Base-by-base conservation (phyloP, 2,329 filamentous ascomycete genomes). In the Aureobasidium subglaciale region DNA sequence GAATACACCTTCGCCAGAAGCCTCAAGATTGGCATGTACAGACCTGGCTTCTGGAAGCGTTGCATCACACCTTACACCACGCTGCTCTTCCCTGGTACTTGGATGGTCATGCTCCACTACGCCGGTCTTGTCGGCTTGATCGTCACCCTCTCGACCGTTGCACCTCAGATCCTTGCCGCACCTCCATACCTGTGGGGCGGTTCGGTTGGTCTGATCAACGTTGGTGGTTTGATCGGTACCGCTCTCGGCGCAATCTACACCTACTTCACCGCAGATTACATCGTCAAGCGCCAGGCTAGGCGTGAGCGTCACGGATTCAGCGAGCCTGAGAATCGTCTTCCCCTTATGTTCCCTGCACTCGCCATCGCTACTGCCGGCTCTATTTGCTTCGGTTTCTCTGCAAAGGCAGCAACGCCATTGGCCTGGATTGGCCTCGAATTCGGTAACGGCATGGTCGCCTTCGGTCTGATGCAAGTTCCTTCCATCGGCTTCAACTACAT, bases 401-500 rank as follows among this genome's bases (percentile, higher is more conserved):
- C 68, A 0, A 65, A 69, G n/a, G 67, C 71, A 49, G 68, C 69
- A 0, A 65, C 65, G 8, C 56, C 63, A 1, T 64, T 62, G 5
- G 67, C 63, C 1, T 75, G 72, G 72, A 68, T 70, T 1, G 71
- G 72, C 0, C 61, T 75, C 6, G 62, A 69, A 22, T 64, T 74
- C 25, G 71, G 71, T 0, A 53, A 68, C 6, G 71, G 70, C 8
- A 72, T 74, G 67, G 61, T 73, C n/a, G 61, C 69, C 6, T 70
- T 71, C 29, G 72, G 70, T 1, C 63, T 73, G 10, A 73, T 72
- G 65, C 69, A 73, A 58, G 70, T 70, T 10, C 71, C 71, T 0
- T 70, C 67, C 3, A 69, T 75, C 4, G 71, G 72, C 7, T 74
- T 73, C 66, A 74, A 71, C 60, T 74, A 75, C 56, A 61, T 66